Base-by-base conservation (phyloP, 352 stramenopile genomes). In the Phytophthora crassamura region DNA sequence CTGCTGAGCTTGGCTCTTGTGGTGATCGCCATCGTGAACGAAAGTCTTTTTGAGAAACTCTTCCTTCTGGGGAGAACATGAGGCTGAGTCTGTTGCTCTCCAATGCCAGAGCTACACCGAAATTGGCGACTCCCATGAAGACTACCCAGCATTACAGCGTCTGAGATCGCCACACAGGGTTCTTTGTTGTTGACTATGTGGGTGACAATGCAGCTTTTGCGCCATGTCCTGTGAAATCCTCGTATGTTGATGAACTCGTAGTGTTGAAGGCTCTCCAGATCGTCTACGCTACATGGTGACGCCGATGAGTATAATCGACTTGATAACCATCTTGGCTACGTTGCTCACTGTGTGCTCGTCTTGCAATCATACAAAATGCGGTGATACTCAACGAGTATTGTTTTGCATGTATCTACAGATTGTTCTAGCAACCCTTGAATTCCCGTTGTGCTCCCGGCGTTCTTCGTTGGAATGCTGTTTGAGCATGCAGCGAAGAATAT, bases 181-280 rank as follows among this genome's bases (percentile, higher is more conserved):
- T 86, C 43, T 90, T 90, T 25, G 62, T 73, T 4, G 11, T 75
- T 18, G 76, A 90, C 56, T 90, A 84, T 51, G 68, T 89, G 53
- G 15, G 67, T 53, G 22, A 0, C 20, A 36, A 15, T 25, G 28
- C 3, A 14, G 14, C n/a, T 20, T 18, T 7, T 45, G 9, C 35
- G 6, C 9, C 22, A 41, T 10, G 3, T 22, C n/a, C 9, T 16
- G 35, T 35, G 32, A 87, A 25, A 25, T 25, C 22, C 22, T 25
- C 22, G 2, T 25, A 25, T 25, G 22, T 3, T 25, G 22, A 25
- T 3, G 22, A 25, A 25, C 22, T 1, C 22, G 22, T 25, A 3
- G 2, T 25, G 22, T 25, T 25, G 22, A 25, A 25, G 78, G 36
- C 14, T 11, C 32, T 88, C 18, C 75, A 8, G 59, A 90, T 43